phyloP scores from a whole-genome alignment of 2,329 filamentous ascomycete species.

The Rutstroemia sp. region DNA sequence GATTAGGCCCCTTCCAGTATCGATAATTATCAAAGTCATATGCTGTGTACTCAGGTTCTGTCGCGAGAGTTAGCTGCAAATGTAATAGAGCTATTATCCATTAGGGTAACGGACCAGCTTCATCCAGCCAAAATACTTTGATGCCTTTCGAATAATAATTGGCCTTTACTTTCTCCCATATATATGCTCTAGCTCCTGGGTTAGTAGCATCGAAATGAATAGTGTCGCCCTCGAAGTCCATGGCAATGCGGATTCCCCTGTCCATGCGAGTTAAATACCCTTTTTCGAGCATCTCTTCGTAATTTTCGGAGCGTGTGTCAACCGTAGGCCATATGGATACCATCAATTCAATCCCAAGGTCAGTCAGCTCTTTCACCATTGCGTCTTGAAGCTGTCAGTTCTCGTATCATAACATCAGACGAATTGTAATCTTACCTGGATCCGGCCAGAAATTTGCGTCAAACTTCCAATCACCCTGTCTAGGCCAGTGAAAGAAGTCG shows the following conservation, averaged over 20 bases:
- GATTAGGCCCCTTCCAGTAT: conserved; percentile 47
- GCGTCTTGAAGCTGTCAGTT: conserved; percentile 33
- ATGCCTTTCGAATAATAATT: conserved; percentile 59
- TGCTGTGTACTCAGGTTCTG: conserved; percentile 53
- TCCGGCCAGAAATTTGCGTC: conserved; percentile 59
- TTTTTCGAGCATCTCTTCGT: conserved; percentile 51
- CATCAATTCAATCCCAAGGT: conserved; percentile 57
- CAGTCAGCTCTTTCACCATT: conserved; percentile 55
- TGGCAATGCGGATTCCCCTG: conserved; percentile 48
- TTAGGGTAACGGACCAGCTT: conserved; percentile 35
- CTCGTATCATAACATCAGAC: too few species aligned
- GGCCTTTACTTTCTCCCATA: conserved; percentile 51
- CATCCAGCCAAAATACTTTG: conserved; percentile 60
- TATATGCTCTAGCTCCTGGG: conserved; percentile 47
- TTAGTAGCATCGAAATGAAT: conserved; percentile 59
- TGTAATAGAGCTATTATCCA: too few species aligned
- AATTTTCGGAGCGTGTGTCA: conserved; percentile 51
- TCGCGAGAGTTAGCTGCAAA: not conserved
- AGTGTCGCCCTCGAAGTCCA: conserved; percentile 52
- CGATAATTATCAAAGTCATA: conserved; percentile 64
- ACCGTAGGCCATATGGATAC: conserved; percentile 65
- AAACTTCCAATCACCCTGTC: conserved; percentile 62
- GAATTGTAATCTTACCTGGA: conserved; percentile 24
- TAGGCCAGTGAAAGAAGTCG: conserved; percentile 62
- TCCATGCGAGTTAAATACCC: conserved; percentile 55